These are phyloP conservation scores for Penicillium freii DNA, from an alignment of 2,329 filamentous ascomycete species.

Conservation along the genomic window DNA sequence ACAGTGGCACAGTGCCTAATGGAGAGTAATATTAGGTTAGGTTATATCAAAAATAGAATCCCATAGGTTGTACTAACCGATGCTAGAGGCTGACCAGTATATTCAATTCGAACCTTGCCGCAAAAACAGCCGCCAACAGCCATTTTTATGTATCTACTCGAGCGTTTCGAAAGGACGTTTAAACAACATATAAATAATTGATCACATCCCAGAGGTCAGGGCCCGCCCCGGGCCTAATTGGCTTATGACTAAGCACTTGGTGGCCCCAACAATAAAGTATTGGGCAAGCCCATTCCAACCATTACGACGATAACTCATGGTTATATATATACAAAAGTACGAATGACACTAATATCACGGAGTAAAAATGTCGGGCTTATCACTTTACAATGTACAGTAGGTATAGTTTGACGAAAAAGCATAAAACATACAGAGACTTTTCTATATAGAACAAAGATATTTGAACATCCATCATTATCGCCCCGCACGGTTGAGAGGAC, in stretches of 20 bases:
- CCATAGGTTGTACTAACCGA: constrained; percentile 23
- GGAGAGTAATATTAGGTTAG: constrained; percentile 2
- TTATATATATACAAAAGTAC: background rate
- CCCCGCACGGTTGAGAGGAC: constrained; percentile 63
- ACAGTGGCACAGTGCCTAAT: constrained; percentile 40
- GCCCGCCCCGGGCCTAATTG: too few species aligned
- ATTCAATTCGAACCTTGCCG: constrained; percentile 37
- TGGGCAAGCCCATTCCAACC: background rate
- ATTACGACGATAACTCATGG: background rate
- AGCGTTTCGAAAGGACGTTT: background rate
- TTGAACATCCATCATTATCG: constrained; percentile 9
- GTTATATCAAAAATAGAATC: background rate
- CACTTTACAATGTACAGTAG: background rate
- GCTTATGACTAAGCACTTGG: background rate
- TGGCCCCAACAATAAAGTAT: background rate
- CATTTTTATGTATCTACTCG: constrained; percentile 21
- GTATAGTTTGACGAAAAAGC: background rate
- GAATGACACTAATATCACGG: background rate
- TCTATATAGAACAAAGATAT: background rate
- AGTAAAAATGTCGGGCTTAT: background rate
- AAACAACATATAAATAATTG: background rate
- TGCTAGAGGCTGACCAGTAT: constrained; percentile 30
- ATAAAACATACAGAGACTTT: background rate
- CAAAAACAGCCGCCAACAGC: constrained; percentile 38
- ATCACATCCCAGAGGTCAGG: too few species aligned